A percentile compares a stretch with the other conserved stretches of the same genome.
Conservation (phyloP, 805 yeast species). For the Kodamaea hsintzibuensis region DNA sequence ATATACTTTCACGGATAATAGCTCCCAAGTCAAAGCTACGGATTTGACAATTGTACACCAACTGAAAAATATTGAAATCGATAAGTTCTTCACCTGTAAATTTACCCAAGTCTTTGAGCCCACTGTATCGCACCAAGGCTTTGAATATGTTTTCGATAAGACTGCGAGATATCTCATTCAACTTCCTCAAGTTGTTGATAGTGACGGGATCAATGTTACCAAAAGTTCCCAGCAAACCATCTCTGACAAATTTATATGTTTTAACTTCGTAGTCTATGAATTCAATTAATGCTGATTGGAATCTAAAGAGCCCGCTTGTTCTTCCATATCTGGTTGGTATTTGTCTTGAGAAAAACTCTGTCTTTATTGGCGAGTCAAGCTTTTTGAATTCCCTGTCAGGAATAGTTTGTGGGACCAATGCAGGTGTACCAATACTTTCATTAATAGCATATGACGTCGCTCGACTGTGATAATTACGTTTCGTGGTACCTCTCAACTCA, state of each 20-base stretch:
- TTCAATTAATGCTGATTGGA: conserved; percentile 18
- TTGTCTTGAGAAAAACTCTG: conserved; percentile 17
- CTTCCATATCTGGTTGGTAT: conserved; percentile 9
- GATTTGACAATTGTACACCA: conserved; percentile 9
- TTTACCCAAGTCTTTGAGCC: conserved; percentile 11
- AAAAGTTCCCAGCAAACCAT: conserved; percentile 27
- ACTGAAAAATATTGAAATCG: conserved; percentile 8
- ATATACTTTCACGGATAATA: conserved; percentile 9
- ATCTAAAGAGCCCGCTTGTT: conserved; percentile 17
- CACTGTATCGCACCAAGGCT: neutral
- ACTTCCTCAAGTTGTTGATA: conserved; percentile 39
- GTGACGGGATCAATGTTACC: conserved; percentile 42
- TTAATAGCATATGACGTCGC: neutral
- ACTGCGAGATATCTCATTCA: conserved; percentile 6
- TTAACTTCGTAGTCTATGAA: conserved; percentile 34
- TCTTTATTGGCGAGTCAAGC: conserved; percentile 36
- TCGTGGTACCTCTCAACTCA: conserved; percentile 9
- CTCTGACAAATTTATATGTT: conserved; percentile 28
- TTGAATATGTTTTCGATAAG: conserved; percentile 1
- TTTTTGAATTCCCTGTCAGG: conserved; percentile 20
- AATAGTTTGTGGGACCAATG: neutral
- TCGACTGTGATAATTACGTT: conserved; percentile 13
- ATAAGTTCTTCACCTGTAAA: conserved; percentile 9
- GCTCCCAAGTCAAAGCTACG: conserved; percentile 13
- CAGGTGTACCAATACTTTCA: neutral